phyloP scores from a whole-genome alignment of 176 grass and related monocot genomes.

The Zoysia japonica region DNA sequence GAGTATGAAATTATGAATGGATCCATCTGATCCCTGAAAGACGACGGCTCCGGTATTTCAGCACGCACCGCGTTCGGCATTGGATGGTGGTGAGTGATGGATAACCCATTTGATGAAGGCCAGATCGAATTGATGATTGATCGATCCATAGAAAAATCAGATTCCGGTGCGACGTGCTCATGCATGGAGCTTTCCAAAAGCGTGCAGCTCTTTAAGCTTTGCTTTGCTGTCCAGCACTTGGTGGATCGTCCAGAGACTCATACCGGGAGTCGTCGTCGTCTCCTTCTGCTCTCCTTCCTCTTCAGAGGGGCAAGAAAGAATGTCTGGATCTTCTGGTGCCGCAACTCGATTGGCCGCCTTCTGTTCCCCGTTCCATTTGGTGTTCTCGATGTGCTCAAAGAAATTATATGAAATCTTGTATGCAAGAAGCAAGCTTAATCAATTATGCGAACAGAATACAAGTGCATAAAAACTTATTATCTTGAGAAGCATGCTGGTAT shows the following conservation, averaged over 20 bases:
- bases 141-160: conserved; percentile 25
- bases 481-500: too few relatives aligned
- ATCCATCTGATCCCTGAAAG: conserved; percentile 17
- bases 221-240: conserved; percentile 39
- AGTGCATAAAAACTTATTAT: too few relatives aligned
- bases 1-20: neutral
- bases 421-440: neutral
- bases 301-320: neutral
- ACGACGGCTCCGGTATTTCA: conserved; percentile 9
- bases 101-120: neutral
- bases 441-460: neutral
- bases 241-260: conserved; percentile 10
- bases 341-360: neutral
- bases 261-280: neutral
- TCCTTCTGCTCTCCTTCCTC: conserved; percentile 18
- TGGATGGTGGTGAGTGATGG: conserved; percentile 43
- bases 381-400: neutral
- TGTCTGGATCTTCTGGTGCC: conserved; percentile 19
- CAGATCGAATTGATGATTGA: neutral
- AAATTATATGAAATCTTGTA: neutral
- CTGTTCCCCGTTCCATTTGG: neutral
- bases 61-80: neutral
- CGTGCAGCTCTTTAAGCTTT: conserved; percentile 23
- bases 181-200: conserved; percentile 38
- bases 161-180: conserved; percentile 28